Evolutionary conservation across 176 grass and related monocot genomes (phyloP).

Genomic region (Oryza officinalis): DNA sequence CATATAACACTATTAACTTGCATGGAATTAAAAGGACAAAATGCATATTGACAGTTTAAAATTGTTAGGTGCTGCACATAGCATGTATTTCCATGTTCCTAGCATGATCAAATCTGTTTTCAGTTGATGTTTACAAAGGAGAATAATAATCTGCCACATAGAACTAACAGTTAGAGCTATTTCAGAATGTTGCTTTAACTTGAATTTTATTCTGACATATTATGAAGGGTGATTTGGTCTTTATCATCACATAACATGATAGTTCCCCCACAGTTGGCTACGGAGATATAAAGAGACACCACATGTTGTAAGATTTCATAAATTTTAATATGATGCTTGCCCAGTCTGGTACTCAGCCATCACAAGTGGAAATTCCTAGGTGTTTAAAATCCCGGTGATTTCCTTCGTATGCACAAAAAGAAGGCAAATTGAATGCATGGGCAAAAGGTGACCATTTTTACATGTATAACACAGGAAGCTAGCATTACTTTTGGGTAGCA

Average conservation of each 20-base stretch:
- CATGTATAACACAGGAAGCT: background rate
- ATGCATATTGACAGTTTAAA: background rate
- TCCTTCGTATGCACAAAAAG: background rate
- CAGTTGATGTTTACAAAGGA: background rate
- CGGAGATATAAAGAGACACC: background rate
- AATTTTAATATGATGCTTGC: background rate
- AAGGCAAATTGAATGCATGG: slow-evolving; percentile 4
- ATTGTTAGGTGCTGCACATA: background rate
- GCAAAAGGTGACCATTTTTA: background rate
- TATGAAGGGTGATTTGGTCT: slow-evolving; percentile 14
- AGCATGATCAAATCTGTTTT: background rate
- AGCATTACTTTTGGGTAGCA: background rate
- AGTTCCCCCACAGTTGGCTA: background rate
- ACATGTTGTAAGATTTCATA: background rate
- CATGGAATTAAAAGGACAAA: slow-evolving; percentile 10
- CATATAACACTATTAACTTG: slow-evolving; percentile 5
- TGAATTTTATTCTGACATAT: slow-evolving; percentile 8
- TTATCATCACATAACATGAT: background rate
- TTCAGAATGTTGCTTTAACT: background rate
- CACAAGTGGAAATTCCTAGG: background rate
- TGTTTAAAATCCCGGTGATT: background rate
- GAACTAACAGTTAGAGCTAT: background rate
- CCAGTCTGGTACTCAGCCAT: background rate
- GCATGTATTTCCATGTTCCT: background rate
- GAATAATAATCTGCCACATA: background rate